Evolutionary conservation across 78 protist species (phyloP), one percentile per base, ranked within the genome.

Genomic region (Dictyostelium firmibasis): DNA sequence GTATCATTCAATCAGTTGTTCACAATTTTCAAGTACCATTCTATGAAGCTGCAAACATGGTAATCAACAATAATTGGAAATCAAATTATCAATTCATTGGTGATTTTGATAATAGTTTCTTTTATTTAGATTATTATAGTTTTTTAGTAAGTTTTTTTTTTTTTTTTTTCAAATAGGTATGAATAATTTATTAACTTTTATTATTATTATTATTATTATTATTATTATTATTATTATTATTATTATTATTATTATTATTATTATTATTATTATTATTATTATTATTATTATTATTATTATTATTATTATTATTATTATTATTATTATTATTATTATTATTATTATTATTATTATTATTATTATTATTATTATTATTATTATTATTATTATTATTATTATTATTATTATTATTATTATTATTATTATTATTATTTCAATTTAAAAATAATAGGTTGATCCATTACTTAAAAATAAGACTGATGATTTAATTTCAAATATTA

Each of bases 61-160:
- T 89, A 9, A 27, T 43, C 0, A 6, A 81, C 27, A 10, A 35
- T 25, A 89, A 27, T 25, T 89, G 53, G 75, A 6, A 11, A 10
- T 7, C 14, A 10, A 6, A 18, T 8, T 53, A 60, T 25, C 36
- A 69, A 3, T 81, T 64, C 43, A 79, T 47, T 81, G 47, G 78
- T 43, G 87, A 78, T 47, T 89, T 89, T n/a, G 6, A n/a, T 4
- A 36, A 62, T 81, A 83, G 82, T 70, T 89, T 89, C 87, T 81
- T 64, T 0, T 14, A 13, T 3, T 62, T 89, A 16, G 86, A 78
- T 47, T 64, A 81, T 69, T 89, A 47, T 33, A 64, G 81, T 29
- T 89, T 53, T 33, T 14, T 81, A 23, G 92, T 86, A 77, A 53
- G 92, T 86, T 27, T 6, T 43, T n/a, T 3, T 25, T n/a, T n/a